Base-by-base conservation (phyloP, 2,329 filamentous ascomycete genomes). In the Fusarium sp. region DNA sequence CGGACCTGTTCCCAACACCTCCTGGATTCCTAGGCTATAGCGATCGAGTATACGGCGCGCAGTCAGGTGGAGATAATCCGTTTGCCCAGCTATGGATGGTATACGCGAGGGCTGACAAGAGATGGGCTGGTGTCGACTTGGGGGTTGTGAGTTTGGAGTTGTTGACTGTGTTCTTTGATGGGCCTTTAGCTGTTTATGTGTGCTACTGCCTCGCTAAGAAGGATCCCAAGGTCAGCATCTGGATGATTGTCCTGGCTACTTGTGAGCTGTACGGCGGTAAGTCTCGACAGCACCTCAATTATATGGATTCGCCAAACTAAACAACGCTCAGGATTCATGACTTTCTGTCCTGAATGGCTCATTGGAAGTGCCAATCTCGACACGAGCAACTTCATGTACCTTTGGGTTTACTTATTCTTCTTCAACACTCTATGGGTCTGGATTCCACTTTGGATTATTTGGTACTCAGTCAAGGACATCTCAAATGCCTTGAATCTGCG, bases 391-490 rank as follows among this genome's bases (percentile, higher is more conserved):
- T 91, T 89, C 75, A 91, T 93, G 89, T 91, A 91, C 77, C 83
- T 87, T 72, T 92, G 90, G 90, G 84, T 92, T 20, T 92, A 92
- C 75, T 83, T 93, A 22, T 84, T 91, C 74, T 92, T 92, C 81
- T 92, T 93, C 84, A 93, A 93, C 81, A 87, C 86, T 75, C 82
- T 92, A 8, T 93, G 91, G 91, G 90, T 93, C 8, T 87, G 88
- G 70, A 86, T 92, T 70, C 91, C 91, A 1, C 63, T 88, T 4
- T 92, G 90, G 80, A 84, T 87, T 26, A 83, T 91, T 63, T 90
- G 85, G 74, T 85, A 90, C 63, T 85, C 87, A 4, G 85, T 86
- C 45, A 74, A 78, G 26, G 89, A 92, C 71, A 90, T 92, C 59
- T 84, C 84, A 14, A 82, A 86, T 61, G 89, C 90, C 1, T 87